Evolutionary conservation across 2,329 filamentous ascomycete species (phyloP).

Genomic region (Alternaria sp.): DNA sequence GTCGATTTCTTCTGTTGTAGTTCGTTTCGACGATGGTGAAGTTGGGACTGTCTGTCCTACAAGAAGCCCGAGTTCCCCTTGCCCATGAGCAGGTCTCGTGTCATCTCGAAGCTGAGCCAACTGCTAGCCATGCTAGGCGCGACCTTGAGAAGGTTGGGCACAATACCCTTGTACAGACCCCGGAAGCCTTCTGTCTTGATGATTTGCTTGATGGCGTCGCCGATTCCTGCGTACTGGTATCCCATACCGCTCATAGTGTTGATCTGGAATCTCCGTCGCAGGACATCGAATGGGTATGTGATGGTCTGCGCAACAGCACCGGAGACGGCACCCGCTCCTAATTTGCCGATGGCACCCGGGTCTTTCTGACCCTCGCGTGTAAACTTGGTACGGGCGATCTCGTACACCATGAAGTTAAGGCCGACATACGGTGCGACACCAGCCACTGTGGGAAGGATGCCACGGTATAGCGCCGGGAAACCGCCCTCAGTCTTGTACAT

Average conservation of each 20-base stretch:
- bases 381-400: constrained; percentile 80
- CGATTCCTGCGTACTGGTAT: constrained; percentile 88
- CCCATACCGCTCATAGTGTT: constrained; percentile 99
- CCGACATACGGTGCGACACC: constrained; percentile 97
- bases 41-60: constrained; percentile 16
- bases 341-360: constrained; percentile 78
- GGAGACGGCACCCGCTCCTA: constrained; percentile 90
- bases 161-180: constrained; percentile 94
- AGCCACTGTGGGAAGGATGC: constrained; percentile 90
- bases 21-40: not conserved
- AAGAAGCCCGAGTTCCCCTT: constrained; percentile 39
- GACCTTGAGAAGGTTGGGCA: constrained; percentile 94
- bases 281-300: constrained; percentile 96
- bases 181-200: constrained; percentile 79
- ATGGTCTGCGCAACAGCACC: constrained; percentile 95
- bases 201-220: constrained; percentile 83
- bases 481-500: constrained; percentile 97
- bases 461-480: constrained; percentile 83
- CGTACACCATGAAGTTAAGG: constrained; percentile 98
- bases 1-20: not conserved
- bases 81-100: constrained; percentile 79
- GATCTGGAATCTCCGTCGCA: constrained; percentile 94
- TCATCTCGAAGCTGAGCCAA: constrained; percentile 96
- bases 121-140: constrained; percentile 98
- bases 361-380: constrained; percentile 89